Evolutionary conservation across 2,329 filamentous ascomycete genomes (phyloP), one percentile per base, ranked within the genome.

Genomic region (Zymoseptoria passerinii): DNA sequence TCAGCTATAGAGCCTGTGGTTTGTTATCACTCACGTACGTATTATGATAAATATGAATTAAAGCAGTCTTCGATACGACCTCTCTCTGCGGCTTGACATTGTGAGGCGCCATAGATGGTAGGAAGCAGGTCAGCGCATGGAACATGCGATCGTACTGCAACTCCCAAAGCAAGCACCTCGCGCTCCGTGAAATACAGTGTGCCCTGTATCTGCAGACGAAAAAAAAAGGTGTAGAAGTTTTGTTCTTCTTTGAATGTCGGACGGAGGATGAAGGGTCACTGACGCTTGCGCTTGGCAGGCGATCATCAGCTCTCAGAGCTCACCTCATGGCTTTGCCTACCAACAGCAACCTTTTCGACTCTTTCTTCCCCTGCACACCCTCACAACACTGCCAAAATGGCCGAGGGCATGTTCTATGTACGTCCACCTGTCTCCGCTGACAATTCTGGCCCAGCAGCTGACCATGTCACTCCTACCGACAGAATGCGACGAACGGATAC

Each of bases 401-500:
- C 74, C 28, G 70, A 76, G 59, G 73, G 78, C 64, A 76, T 78
- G 72, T 70, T 78, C 23, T 68, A 65, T 48, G 65, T 63, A 54
- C 59, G 55, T 59, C 7, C 27, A 48, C 27, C n/a, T 13, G 68
- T 75, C 64, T 72, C 72, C 61, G 70, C 73, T 54, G 71, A 69
- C 8, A 66, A n/a, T 13, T 4, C n/a, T 4, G 8, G 6, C 3
- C 27, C 9, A 13, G 6, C 28, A 23, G 48, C 61, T 61, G 54
- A 63, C 58, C 7, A 27, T 68, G 69, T 44, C 53, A 72, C 73
- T 44, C 29, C 75, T 75, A 63, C 71, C 77, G 52, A 63, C 72
- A 79, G 59, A 78, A 79, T 56, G 76, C 75, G 66, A 75, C 74
- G 28, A 75, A 61, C 70, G 95, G 92, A 77, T 97, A 95, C 77